phyloP scores from a whole-genome alignment of 2,329 filamentous ascomycete genomes.

The Xylariaceae sp. region DNA sequence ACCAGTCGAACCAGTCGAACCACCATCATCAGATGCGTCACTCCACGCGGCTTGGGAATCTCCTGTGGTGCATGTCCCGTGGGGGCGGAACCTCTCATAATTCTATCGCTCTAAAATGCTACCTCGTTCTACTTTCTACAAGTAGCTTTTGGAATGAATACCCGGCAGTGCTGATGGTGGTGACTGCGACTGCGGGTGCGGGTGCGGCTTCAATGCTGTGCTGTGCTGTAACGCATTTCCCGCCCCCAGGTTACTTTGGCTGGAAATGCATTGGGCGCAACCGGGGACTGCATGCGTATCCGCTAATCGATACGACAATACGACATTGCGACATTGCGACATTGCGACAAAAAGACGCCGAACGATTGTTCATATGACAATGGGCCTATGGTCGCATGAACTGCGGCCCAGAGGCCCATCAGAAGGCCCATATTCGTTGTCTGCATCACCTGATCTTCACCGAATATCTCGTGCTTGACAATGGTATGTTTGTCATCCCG shows the following conservation, averaged over 20 bases:
- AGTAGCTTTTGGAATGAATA: background rate
- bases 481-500: slow-evolving; percentile 2
- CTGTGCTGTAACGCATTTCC: slow-evolving; percentile 12
- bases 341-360: background rate
- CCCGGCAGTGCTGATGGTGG: background rate
- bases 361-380: background rate
- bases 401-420: background rate
- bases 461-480: background rate
- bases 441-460: slow-evolving; percentile 2
- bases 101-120: slow-evolving; percentile 3
- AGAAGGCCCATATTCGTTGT: background rate
- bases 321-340: no score
- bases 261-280: slow-evolving; percentile 5
- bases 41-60: slow-evolving; percentile 13
- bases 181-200: slow-evolving; percentile 2
- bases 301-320: background rate
- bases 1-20: background rate
- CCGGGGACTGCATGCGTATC: background rate
- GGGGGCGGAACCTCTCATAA: slow-evolving; percentile 19
- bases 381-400: slow-evolving; percentile 7
- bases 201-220: background rate
- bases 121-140: no score
- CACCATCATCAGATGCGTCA: slow-evolving; percentile 9
- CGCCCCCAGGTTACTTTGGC: slow-evolving; percentile 9
- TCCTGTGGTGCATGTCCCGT: slow-evolving; percentile 9